phyloP scores from a whole-genome alignment of 306 rosid genomes.

The Pachyrhizus erosus region DNA sequence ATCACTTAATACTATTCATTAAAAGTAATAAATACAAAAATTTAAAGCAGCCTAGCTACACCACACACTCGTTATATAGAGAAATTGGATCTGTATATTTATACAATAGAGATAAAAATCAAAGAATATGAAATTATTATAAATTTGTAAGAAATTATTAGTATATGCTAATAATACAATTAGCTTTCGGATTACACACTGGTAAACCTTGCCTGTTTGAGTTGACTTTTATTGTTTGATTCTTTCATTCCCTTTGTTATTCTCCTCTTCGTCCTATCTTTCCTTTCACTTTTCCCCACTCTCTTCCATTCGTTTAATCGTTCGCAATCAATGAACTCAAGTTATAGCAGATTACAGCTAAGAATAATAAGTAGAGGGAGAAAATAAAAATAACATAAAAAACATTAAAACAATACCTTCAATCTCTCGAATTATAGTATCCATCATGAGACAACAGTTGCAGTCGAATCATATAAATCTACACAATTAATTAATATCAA shows the following conservation, averaged over 20 bases:
- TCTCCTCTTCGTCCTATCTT: background rate
- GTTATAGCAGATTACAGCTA: constrained; percentile 2
- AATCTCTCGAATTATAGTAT: background rate
- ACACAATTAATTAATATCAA: background rate
- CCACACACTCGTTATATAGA: no score
- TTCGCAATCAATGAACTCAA: background rate
- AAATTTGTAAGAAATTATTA: background rate
- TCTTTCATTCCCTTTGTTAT: background rate
- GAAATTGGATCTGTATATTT: no score
- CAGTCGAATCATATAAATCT: background rate
- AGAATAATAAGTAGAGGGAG: background rate
- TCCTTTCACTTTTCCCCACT: background rate
- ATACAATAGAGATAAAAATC: no score
- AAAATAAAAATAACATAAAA: background rate
- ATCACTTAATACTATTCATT: background rate
- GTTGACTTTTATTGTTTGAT: background rate
- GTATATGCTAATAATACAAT: background rate
- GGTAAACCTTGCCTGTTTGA: background rate
- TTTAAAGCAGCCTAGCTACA: no score
- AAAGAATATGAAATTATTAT: no score
- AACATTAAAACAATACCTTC: background rate
- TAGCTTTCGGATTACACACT: constrained; percentile 8
- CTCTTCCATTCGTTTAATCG: background rate
- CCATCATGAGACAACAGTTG: background rate
- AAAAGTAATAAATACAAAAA: background rate